Conservation (phyloP, 2,329 filamentous ascomycete species). For the Arthrobotrys megalospora region DNA sequence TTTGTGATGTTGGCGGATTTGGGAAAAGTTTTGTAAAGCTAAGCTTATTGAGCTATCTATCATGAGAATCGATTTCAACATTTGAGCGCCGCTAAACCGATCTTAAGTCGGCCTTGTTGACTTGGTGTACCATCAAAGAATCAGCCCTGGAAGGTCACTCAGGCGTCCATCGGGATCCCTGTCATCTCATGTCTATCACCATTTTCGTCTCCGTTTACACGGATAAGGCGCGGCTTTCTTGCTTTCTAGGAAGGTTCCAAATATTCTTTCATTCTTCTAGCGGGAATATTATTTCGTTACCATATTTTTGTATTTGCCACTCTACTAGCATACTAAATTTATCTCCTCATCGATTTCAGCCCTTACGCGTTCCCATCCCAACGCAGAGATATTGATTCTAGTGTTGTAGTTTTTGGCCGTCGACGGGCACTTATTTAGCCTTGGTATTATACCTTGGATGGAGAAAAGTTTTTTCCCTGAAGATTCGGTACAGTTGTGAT, state of each 20-base stretch:
- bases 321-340: background rate
- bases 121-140: too few species aligned
- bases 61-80: background rate
- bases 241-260: constrained; percentile 44
- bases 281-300: background rate
- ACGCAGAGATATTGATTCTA: background rate
- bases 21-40: background rate
- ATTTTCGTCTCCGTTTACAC: constrained; percentile 19
- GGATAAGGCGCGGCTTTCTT: background rate
- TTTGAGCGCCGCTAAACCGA: too few species aligned
- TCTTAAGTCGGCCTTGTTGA: too few species aligned
- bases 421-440: constrained; percentile 33
- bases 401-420: constrained; percentile 11
- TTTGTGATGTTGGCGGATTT: background rate
- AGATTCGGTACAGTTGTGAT: too few species aligned
- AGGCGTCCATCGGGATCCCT: background rate
- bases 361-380: background rate
- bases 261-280: constrained; percentile 36
- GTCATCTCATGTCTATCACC: constrained; percentile 34
- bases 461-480: background rate
- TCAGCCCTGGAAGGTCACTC: too few species aligned
- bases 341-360: too few species aligned
- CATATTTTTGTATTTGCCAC: background rate
- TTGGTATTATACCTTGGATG: background rate
- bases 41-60: background rate